phyloP scores from a whole-genome alignment of 2,329 filamentous ascomycete species.

The Rhynchosporium agropyri region DNA sequence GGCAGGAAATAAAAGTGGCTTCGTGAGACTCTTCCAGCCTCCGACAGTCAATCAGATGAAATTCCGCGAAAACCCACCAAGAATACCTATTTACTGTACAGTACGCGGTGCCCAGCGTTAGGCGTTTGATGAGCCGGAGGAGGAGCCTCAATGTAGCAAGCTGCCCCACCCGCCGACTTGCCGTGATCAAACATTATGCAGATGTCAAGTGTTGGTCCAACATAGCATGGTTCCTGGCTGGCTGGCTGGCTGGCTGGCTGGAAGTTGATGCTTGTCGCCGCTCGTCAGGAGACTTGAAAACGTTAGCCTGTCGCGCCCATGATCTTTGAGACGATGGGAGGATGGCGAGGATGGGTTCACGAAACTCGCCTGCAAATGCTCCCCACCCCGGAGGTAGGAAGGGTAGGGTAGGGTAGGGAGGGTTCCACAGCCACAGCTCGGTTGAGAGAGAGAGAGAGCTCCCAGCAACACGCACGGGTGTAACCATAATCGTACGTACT shows the following conservation, averaged over 20 bases:
- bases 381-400: not conserved
- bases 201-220: slow-evolving; percentile 17
- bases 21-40: slow-evolving; percentile 23
- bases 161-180: slow-evolving; percentile 11
- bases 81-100: not conserved
- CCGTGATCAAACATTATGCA: slow-evolving; percentile 34
- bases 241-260: not conserved
- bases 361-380: slow-evolving; percentile 38
- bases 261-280: slow-evolving; percentile 23
- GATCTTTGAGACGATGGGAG: slow-evolving; percentile 37
- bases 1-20: slow-evolving; percentile 7
- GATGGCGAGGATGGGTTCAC: slow-evolving; percentile 1
- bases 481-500: too few relatives aligned
- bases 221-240: too few relatives aligned
- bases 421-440: slow-evolving; percentile 14
- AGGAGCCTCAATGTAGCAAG: slow-evolving; percentile 18
- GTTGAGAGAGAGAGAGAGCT: slow-evolving; percentile 16
- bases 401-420: too few relatives aligned
- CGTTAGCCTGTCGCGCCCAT: slow-evolving; percentile 37
- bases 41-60: slow-evolving; percentile 33
- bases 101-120: slow-evolving; percentile 10
- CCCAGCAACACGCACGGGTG: too few relatives aligned
- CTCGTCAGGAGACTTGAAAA: slow-evolving; percentile 33
- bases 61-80: slow-evolving; percentile 17
- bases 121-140: slow-evolving; percentile 34